Base-by-base conservation (phyloP, 768 basidiomycete species). In the Pisolithus sp. region DNA sequence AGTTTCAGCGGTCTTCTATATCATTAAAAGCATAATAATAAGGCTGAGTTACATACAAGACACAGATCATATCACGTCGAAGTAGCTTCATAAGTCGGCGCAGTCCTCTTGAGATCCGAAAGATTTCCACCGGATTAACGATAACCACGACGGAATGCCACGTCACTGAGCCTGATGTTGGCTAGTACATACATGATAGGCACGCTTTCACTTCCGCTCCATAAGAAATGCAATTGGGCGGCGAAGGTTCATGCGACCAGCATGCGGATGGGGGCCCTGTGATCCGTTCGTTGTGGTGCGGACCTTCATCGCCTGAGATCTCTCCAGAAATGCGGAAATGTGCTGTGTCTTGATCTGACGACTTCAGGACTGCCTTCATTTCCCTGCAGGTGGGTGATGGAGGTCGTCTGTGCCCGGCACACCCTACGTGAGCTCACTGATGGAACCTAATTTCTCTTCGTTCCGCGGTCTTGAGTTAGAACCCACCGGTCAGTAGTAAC, bases 281-380 rank as follows among this genome's bases (percentile, higher is more conserved):
- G 48, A 58, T 57, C 62, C 64, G 60, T 62, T 66, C 66, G 58
- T 65, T 51, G 59, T 3, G 53, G 24, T 58, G 66, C 60, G 67
- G 66, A 48, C 53, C 55, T 68, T 61, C 51, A 54, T 60, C 66
- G 67, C 64, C 57, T 49, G 50, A 63, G 56, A 53, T 48, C 46
- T 51, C 38, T 26, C 41, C 37, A 55, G 34, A 57, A 66, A 51
- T 48, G 64, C 64, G 65, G 65, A 66, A 57, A 68, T 66, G 56
- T 31, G 21, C 50, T 58, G 55, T 24, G 46, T 60, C 46, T 53
- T 57, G 54, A 52, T 41, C 41, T 53, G 30, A 37, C 9, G 40
- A 52, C 49, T 45, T 49, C 53, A 51, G 52, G 60, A 60, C 53
- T 13, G 40, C 38, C 49, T 47, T 58, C 57, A 61, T 61, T 41